Percentiles rank a stretch among this genome's conserved stretches.
phyloP scores from a whole-genome alignment of 176 grass and related monocot species.

The Typha latifolia region DNA sequence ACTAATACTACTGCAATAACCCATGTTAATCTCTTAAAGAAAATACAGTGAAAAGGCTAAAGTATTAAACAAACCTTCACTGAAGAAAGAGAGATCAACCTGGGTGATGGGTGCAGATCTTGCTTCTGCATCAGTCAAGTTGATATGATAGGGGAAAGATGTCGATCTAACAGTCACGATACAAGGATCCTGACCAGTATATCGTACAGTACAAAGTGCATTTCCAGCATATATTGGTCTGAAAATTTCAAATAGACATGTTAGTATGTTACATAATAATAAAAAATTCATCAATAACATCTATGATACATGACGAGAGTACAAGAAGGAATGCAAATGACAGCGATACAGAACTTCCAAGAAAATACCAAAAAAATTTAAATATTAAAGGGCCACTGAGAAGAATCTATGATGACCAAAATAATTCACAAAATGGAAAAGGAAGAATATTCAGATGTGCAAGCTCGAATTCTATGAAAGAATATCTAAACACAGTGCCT shows the following conservation, averaged over 20 bases:
- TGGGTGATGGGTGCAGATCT: conserved; percentile 58
- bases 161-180: conserved; percentile 87
- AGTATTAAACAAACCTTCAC: conserved; percentile 58
- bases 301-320: too few species aligned
- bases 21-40: conserved; percentile 15
- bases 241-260: conserved; percentile 2
- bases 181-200: conserved; percentile 63
- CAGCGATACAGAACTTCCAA: background rate
- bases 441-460: background rate
- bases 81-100: conserved; percentile 80
- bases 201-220: conserved; percentile 82
- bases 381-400: background rate
- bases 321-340: background rate
- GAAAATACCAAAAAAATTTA: too few species aligned
- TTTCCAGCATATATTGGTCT: conserved; percentile 99
- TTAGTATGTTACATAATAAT: background rate
- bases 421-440: background rate
- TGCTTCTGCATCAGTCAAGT: conserved; percentile 31
- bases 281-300: background rate
- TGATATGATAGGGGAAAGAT: conserved; percentile 51
- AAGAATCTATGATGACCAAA: background rate
- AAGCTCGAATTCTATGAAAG: background rate
- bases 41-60: conserved; percentile 19
- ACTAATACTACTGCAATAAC: too few species aligned
- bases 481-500: background rate